Conservation (phyloP, 106 monocot species). For the Dioscorea zingiberensis region DNA sequence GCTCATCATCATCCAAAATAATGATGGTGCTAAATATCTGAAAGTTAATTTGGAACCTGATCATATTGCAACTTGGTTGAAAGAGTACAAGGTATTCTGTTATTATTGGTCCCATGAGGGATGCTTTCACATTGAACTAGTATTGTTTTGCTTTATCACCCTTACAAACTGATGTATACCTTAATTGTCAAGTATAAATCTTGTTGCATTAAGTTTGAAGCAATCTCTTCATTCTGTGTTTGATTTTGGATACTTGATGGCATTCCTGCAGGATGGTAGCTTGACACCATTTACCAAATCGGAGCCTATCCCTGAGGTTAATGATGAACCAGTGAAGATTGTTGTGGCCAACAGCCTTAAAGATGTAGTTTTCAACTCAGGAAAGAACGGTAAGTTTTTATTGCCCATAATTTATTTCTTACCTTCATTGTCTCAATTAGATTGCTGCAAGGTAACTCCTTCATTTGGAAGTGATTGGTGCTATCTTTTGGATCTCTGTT, state of each 20-base stretch:
- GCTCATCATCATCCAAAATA: slow-evolving; percentile 40
- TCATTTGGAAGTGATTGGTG: no score
- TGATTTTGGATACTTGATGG: no score
- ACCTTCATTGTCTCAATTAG: no score
- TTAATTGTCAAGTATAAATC: no score
- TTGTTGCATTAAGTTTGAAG: not conserved
- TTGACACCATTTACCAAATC: slow-evolving; percentile 66
- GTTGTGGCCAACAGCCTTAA: slow-evolving; percentile 75
- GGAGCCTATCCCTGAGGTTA: slow-evolving; percentile 83
- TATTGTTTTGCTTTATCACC: no score
- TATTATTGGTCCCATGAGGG: not conserved
- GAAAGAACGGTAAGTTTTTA: slow-evolving; percentile 68
- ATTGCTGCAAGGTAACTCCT: no score
- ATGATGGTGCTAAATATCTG: slow-evolving; percentile 41
- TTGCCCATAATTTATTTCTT: no score
- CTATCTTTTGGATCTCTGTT: no score
- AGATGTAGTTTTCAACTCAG: slow-evolving; percentile 65
- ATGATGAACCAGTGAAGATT: slow-evolving; percentile 82
- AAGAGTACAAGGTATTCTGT: slow-evolving; percentile 49
- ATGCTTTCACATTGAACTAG: no score
- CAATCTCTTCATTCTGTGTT: not conserved
- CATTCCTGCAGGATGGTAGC: slow-evolving; percentile 58
- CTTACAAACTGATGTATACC: no score
- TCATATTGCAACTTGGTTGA: slow-evolving; percentile 53
- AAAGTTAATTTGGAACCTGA: slow-evolving; percentile 43